Evolutionary conservation across 2,329 filamentous ascomycete species (phyloP).

Genomic region (Venturia nashicola): DNA sequence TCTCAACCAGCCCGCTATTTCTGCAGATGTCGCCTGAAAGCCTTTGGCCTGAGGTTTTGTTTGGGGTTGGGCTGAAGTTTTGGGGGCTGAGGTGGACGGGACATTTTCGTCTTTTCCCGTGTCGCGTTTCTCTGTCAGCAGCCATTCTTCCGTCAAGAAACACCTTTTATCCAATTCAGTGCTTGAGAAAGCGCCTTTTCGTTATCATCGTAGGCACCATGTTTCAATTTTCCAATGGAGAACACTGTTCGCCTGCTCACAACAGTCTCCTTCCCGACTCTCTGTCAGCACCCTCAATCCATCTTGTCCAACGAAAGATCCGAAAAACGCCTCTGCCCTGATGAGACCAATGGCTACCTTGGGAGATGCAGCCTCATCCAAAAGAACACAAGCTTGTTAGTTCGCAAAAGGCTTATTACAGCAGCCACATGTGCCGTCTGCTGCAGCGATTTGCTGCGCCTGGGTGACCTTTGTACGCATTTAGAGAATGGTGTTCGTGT

Average conservation of each 20-base stretch:
- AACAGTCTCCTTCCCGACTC: neutral
- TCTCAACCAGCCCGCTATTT: too few species aligned
- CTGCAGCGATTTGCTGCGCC: neutral
- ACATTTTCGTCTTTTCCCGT: too few species aligned
- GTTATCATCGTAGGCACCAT: neutral
- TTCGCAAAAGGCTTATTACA: neutral
- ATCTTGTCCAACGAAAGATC: neutral
- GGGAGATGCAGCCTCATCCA: neutral
- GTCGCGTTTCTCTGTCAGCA: neutral
- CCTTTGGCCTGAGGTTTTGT: too few species aligned
- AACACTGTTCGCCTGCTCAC: neutral
- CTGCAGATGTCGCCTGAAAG: too few species aligned
- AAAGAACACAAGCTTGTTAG: neutral
- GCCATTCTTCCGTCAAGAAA: neutral
- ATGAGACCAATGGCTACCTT: neutral
- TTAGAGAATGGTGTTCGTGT: neutral
- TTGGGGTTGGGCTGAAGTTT: too few species aligned
- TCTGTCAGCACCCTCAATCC: neutral
- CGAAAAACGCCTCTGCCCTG: neutral
- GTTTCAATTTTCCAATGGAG: neutral
- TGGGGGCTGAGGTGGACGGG: too few species aligned
- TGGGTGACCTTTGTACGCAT: neutral
- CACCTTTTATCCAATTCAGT: neutral
- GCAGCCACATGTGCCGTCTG: neutral
- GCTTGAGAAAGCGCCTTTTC: neutral